Evolutionary conservation across 2,329 filamentous ascomycete genomes (phyloP).

Genomic region (Ampelomyces quisqualis): DNA sequence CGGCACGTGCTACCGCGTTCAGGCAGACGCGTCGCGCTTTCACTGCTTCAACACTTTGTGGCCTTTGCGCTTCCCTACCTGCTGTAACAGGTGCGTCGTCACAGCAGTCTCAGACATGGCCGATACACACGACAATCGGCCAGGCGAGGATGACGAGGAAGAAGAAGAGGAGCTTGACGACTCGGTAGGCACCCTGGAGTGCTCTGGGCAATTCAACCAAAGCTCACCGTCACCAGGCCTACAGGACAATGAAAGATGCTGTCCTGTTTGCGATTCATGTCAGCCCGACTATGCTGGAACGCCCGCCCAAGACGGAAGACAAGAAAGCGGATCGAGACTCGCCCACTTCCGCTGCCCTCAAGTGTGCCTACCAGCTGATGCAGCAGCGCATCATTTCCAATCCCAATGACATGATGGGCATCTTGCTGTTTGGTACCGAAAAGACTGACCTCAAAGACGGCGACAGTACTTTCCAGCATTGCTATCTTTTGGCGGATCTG

Average conservation of each 20-base stretch:
- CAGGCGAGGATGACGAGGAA: constrained; percentile 60
- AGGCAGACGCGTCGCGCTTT: constrained; percentile 21
- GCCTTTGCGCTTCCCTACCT: too few species aligned
- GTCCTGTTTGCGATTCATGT: constrained; percentile 94
- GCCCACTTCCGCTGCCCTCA: constrained; percentile 78
- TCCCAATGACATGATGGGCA: constrained; percentile 95
- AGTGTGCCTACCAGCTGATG: constrained; percentile 94
- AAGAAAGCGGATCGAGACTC: constrained; percentile 80
- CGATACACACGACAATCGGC: constrained; percentile 31
- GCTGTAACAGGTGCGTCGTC: too few species aligned
- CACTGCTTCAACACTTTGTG: constrained; percentile 4
- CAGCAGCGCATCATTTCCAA: constrained; percentile 98
- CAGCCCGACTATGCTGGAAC: constrained; percentile 79
- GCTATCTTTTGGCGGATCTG: constrained; percentile 86
- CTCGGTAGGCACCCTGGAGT: constrained; percentile 47
- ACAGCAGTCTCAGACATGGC: too few species aligned
- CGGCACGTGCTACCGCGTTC: constrained; percentile 26
- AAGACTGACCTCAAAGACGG: constrained; percentile 56
- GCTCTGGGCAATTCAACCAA: neutral
- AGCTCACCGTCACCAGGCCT: constrained; percentile 56
- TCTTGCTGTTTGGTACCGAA: constrained; percentile 87
- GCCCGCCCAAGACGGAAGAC: constrained; percentile 59
- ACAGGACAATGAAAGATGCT: constrained; percentile 94
- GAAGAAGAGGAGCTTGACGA: constrained; percentile 71
- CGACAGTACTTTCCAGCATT: constrained; percentile 75